A percentile compares a stretch with the other conserved stretches of the same genome.
Evolutionary conservation across 2,329 filamentous ascomycete species (phyloP).

Genomic region (Phaeoacremonium minimum): DNA sequence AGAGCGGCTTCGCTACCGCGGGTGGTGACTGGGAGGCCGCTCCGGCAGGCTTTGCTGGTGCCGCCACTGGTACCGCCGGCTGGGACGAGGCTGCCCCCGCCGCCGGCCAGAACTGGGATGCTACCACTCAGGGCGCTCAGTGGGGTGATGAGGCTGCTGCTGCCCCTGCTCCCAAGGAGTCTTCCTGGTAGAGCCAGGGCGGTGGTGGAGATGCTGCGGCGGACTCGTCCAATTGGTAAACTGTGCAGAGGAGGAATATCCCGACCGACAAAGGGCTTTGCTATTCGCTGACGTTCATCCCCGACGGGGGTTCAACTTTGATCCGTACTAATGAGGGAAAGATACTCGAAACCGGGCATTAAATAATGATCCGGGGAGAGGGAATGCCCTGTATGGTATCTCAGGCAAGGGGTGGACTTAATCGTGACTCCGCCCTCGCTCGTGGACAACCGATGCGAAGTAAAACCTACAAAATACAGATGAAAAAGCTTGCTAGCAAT

Average conservation of each 20-base stretch:
- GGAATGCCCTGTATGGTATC: conserved; percentile 98
- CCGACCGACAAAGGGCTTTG: conserved; percentile 10
- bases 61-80: conserved; percentile 47
- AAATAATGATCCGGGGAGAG: conserved; percentile 45
- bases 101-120: conserved; percentile 35
- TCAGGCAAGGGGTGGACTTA: conserved; percentile 84
- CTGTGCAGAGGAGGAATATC: conserved; percentile 7
- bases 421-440: conserved; percentile 67
- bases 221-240: conserved; percentile 28
- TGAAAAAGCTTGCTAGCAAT: too few relatives aligned
- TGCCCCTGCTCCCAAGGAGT: conserved; percentile 46
- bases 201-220: not conserved
- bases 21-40: conserved; percentile 82
- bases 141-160: conserved; percentile 63
- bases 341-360: conserved; percentile 66
- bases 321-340: conserved; percentile 98
- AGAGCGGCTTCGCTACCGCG: conserved; percentile 70
- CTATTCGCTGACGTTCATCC: conserved; percentile 15
- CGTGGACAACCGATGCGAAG: too few relatives aligned
- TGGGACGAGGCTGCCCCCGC: conserved; percentile 52
- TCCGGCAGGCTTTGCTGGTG: conserved; percentile 65
- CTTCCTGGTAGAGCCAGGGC: conserved; percentile 31
- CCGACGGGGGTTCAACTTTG: conserved; percentile 49
- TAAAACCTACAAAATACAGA: too few relatives aligned
- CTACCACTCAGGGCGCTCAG: conserved; percentile 63